phyloP scores from a whole-genome alignment of 164 flowering plant genomes.

The Sedum album region DNA sequence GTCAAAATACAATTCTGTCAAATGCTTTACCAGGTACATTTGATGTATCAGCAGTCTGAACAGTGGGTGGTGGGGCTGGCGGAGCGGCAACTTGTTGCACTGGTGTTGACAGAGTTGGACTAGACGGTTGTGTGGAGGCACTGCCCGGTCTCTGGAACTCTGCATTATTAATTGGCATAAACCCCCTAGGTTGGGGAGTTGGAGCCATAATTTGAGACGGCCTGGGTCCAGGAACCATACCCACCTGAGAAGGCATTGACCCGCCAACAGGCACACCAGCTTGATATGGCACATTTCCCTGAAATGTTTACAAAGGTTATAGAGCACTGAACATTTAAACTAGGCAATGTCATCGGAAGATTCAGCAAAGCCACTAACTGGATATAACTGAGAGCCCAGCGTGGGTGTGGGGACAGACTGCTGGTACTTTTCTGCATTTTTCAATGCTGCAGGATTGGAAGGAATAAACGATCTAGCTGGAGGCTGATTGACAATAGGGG shows the following conservation, averaged over 20 bases:
- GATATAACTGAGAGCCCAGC: slow-evolving; percentile 75
- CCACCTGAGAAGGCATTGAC: slow-evolving; percentile 15
- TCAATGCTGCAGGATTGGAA: slow-evolving; percentile 47
- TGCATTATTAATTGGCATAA: slow-evolving; percentile 49
- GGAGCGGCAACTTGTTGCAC: slow-evolving; percentile 20
- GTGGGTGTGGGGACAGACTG: slow-evolving; percentile 37
- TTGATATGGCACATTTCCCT: slow-evolving; percentile 31
- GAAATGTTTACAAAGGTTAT: slow-evolving; percentile 7
- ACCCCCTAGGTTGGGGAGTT: slow-evolving; percentile 36
- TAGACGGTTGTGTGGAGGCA: slow-evolving; percentile 53
- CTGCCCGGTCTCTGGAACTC: slow-evolving; percentile 47
- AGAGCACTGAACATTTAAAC: not conserved
- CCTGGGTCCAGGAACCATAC: slow-evolving; percentile 25
- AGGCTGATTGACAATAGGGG: slow-evolving; percentile 47
- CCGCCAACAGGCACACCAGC: slow-evolving; percentile 33
- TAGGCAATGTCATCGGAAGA: not conserved
- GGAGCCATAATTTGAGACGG: slow-evolving; percentile 59
- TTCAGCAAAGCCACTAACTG: slow-evolving; percentile 37
- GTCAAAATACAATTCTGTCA: not conserved
- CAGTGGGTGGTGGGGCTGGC: slow-evolving; percentile 81
- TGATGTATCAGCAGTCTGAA: slow-evolving; percentile 88
- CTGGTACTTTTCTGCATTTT: slow-evolving; percentile 75
- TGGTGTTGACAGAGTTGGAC: slow-evolving; percentile 34
- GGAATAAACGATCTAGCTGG: slow-evolving; percentile 60
- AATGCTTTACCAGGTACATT: slow-evolving; percentile 70